These are phyloP conservation scores for Pontederia crassipes DNA, from an alignment of 176 grass and related monocot genomes.

Conservation along the genomic window DNA sequence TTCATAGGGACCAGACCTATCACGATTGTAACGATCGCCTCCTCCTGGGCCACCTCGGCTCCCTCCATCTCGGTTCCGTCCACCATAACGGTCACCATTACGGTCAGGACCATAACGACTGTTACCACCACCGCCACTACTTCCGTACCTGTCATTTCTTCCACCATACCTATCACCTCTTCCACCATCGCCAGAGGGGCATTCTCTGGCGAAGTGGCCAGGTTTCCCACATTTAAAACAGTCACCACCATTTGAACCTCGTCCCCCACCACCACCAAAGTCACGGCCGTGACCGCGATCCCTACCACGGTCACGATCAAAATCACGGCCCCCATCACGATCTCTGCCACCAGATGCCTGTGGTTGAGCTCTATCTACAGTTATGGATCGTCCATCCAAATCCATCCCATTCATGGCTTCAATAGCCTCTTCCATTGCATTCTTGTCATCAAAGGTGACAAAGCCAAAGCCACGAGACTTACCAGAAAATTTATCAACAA, in stretches of 20 bases:
- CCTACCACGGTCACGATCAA: constrained; percentile 20
- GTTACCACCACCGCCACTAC: constrained; percentile 17
- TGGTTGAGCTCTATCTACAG: constrained; percentile 49
- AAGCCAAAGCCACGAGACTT: constrained; percentile 16
- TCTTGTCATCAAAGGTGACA: constrained; percentile 18
- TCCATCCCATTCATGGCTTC: constrained; percentile 48
- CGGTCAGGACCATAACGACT: constrained; percentile 41
- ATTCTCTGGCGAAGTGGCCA: constrained; percentile 54
- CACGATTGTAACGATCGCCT: constrained; percentile 32
- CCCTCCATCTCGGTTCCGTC: constrained; percentile 36
- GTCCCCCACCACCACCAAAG: constrained; percentile 41
- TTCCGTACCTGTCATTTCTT: constrained; percentile 36
- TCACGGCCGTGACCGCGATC: constrained; percentile 29
- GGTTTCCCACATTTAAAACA: constrained; percentile 56
- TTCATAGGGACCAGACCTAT: constrained; percentile 45
- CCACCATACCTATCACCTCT: constrained; percentile 41
- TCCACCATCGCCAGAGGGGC: constrained; percentile 50
- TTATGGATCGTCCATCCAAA: constrained; percentile 48
- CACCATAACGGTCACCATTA: constrained; percentile 30
- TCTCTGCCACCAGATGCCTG: constrained; percentile 35
- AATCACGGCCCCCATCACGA: constrained; percentile 35
- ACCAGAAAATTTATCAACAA: constrained; percentile 8
- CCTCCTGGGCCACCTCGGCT: constrained; percentile 26
- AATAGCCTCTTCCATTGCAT: constrained; percentile 15
- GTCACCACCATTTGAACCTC: constrained; percentile 26